phyloP scores from a whole-genome alignment of 2,329 filamentous ascomycete genomes.

The Colletotrichum tofieldiae region DNA sequence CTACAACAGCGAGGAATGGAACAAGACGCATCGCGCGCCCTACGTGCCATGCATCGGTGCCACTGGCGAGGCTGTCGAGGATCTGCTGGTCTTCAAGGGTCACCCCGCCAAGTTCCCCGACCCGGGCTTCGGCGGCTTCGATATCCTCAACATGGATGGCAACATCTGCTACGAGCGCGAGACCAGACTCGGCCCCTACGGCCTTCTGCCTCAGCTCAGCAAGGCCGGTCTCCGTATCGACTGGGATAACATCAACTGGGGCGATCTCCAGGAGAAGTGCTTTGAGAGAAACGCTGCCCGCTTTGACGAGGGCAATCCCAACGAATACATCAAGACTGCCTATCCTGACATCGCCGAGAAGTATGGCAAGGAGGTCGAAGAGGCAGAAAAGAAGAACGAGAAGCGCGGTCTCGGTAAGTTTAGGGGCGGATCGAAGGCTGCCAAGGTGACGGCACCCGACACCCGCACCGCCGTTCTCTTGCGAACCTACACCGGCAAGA shows the following conservation, averaged over 20 bases:
- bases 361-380: constrained; percentile 21
- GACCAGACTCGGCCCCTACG: constrained; percentile 79
- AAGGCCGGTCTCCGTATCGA: constrained; percentile 63
- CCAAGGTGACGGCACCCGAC: constrained; percentile 20
- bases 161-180: constrained; percentile 79
- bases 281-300: constrained; percentile 76
- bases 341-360: constrained; percentile 49
- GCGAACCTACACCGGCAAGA: constrained; percentile 81
- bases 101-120: constrained; percentile 71
- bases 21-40: constrained; percentile 67
- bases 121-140: constrained; percentile 75
- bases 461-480: constrained; percentile 81
- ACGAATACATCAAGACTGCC: constrained; percentile 58
- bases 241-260: constrained; percentile 81
- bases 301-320: constrained; percentile 64
- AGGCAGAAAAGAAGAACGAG: constrained; percentile 18
- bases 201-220: constrained; percentile 65
- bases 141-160: constrained; percentile 72
- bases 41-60: constrained; percentile 78
- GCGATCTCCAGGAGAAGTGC: constrained; percentile 78
- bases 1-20: constrained; percentile 77
- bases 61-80: constrained; percentile 70
- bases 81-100: constrained; percentile 76
- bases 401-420: constrained; percentile 34
- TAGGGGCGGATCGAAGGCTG: constrained; percentile 20